These are phyloP conservation scores for Geoglossum cookeanum DNA, from an alignment of 2,329 filamentous ascomycete species.

Conservation along the genomic window DNA sequence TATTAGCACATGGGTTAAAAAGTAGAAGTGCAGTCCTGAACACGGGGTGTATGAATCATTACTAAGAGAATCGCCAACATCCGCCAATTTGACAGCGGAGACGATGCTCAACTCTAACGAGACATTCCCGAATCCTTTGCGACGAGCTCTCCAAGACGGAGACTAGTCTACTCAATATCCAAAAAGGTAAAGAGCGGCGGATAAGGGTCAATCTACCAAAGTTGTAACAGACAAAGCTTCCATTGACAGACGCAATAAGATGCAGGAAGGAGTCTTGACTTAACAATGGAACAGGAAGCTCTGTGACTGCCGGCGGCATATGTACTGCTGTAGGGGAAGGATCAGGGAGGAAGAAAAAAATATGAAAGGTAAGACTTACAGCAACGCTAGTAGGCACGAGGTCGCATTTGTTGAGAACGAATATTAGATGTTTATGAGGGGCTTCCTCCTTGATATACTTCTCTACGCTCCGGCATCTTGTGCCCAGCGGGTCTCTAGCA, in stretches of 20 bases:
- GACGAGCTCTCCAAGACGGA: conserved; percentile 78
- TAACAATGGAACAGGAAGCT: conserved; percentile 52
- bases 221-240: conserved; percentile 89
- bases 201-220: conserved; percentile 80
- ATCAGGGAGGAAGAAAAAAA: conserved; percentile 3
- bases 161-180: conserved; percentile 46
- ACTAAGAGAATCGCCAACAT: conserved; percentile 89
- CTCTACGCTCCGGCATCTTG: conserved; percentile 73
- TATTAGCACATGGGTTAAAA: conserved; percentile 8
- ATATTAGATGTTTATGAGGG: conserved; percentile 87
- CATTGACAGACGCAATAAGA: conserved; percentile 40
- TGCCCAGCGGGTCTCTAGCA: conserved; percentile 75
- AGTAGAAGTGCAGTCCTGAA: conserved; percentile 16
- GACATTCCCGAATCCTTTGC: conserved; percentile 58
- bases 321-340: conserved; percentile 6
- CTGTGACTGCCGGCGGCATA: conserved; percentile 11
- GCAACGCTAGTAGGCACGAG: conserved; percentile 81
- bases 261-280: conserved; percentile 67
- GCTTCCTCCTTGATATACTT: conserved; percentile 89
- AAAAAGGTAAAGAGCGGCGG: conserved; percentile 47
- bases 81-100: conserved; percentile 35
- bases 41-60: conserved; percentile 68
- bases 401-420: conserved; percentile 81
- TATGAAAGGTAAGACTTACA: conserved; percentile 44
- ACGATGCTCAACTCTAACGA: conserved; percentile 95